Percentiles rank a stretch among this genome's conserved stretches.
phyloP scores from a whole-genome alignment of 2,329 filamentous ascomycete genomes.

The Aspergillus ustus region DNA sequence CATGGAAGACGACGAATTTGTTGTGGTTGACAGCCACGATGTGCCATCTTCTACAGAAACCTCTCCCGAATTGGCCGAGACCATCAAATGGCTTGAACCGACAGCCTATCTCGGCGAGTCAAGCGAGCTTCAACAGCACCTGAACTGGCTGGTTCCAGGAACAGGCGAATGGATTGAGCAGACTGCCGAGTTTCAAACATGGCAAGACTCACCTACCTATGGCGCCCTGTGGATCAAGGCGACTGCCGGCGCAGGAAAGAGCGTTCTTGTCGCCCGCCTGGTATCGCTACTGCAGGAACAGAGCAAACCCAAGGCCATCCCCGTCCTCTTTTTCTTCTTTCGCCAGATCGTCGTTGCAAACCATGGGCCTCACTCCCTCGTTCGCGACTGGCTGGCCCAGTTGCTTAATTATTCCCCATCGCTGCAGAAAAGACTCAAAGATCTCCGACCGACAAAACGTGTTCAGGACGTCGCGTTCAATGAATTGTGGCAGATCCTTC shows the following conservation, averaged over 20 bases:
- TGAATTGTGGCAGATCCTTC: constrained; percentile 9
- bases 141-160: constrained; percentile 11
- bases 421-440: constrained; percentile 10
- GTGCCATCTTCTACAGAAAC: background rate
- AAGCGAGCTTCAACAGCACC: constrained; percentile 17
- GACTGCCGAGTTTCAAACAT: constrained; percentile 17
- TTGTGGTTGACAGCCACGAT: background rate
- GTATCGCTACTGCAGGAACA: constrained; percentile 14
- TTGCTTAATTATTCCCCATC: constrained; percentile 15
- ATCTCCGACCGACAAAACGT: background rate
- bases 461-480: background rate
- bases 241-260: constrained; percentile 31
- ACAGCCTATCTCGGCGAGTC: constrained; percentile 7
- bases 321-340: constrained; percentile 28
- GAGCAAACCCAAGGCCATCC: background rate
- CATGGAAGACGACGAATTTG: constrained; percentile 4
- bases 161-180: constrained; percentile 27
- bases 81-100: constrained; percentile 13
- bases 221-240: constrained; percentile 29
- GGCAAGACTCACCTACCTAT: constrained; percentile 11
- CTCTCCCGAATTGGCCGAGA: background rate
- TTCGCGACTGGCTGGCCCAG: constrained; percentile 20
- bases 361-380: constrained; percentile 17
- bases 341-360: constrained; percentile 28
- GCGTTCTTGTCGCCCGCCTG: constrained; percentile 27